Evolutionary conservation across 148 eudicot species (phyloP).

Genomic region (Vaccinium vitisidaea): DNA sequence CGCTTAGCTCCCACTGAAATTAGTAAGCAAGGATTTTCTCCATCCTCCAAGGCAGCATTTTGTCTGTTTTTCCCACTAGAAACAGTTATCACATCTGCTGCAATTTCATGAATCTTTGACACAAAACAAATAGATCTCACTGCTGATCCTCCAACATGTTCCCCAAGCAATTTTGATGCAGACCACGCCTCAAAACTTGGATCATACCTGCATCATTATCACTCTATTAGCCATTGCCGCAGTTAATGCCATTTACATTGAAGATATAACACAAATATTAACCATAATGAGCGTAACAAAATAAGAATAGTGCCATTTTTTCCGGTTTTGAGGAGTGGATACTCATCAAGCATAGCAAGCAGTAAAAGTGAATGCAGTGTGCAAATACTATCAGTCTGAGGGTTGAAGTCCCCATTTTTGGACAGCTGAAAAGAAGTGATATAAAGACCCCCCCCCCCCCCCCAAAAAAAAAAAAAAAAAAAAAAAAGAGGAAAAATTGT

Average conservation of each 20-base stretch:
- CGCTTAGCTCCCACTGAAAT: conserved; percentile 96
- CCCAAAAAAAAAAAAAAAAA: background rate
- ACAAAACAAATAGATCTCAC: conserved; percentile 86
- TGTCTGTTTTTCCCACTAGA: conserved; percentile 27
- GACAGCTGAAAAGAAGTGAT: background rate
- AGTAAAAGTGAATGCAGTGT: background rate
- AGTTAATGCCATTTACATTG: background rate
- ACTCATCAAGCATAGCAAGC: background rate
- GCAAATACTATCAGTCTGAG: background rate
- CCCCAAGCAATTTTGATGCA: conserved; percentile 83
- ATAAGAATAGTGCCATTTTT: background rate
- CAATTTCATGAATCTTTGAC: conserved; percentile 52
- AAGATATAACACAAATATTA: background rate
- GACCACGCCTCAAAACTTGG: conserved; percentile 60
- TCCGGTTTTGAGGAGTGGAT: background rate
- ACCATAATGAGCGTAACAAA: background rate
- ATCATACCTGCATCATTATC: conserved; percentile 50
- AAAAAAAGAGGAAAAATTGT: background rate
- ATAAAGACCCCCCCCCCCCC: background rate
- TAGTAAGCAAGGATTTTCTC: conserved; percentile 53
- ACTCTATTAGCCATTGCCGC: conserved; percentile 8
- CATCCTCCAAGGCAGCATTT: conserved; percentile 29
- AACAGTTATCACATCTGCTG: conserved; percentile 31
- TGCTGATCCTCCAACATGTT: conserved; percentile 98
- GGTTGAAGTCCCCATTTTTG: background rate